Evolutionary conservation across 1,284 basidiomycete species (phyloP), one percentile per base, ranked within the genome.

Genomic region (Ganoderma leucocontextum): DNA sequence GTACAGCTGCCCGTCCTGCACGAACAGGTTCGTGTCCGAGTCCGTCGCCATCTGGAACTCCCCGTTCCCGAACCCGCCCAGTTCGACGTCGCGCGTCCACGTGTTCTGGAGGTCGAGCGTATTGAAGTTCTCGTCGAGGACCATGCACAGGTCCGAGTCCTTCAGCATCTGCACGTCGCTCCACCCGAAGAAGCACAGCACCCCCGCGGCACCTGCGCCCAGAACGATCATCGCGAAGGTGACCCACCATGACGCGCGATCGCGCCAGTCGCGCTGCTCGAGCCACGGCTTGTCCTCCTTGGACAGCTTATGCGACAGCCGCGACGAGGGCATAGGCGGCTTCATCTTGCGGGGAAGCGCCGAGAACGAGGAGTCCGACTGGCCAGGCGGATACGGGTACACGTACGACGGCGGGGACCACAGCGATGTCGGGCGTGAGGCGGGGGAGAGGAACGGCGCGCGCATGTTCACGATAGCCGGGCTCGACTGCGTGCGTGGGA

Each of bases 1-100:
- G 83, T 93, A 94, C 44, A 95, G 86, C 66, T 87, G 81, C 4
- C 89, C 89, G 77, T 94, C 84, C 66, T 87, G 78, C 67, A 93
- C 81, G 81, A 88, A 95, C 12, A 87, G 86, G 79, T 95, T 95
- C 78, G 89, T 87, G 36, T 77, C 72, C 9, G 85, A 86, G 41
- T 82, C 80, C 2, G 93, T 94, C 2, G 71, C 89, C 91, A 93
- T 94, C 76, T 93, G 87, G 79, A 95, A 95, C 79, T 94, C 87
- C 73, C 90, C 89, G 76, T 93, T 94, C 85, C 91, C 92, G 75
- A 89, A 95, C 0, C 94, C 94, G 66, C 91, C 89, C 72, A 94
- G 84, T 75, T 90, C 86, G 49, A 92, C 87, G 73, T 95, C 92
- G 33, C 86, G 82, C 59, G 83, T 80, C 87, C 93, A 95, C 41